Percentiles rank a stretch among this genome's conserved stretches.
Conservation (phyloP, 1,139 yeast species). For the Protomyces lactucae-debilis region DNA sequence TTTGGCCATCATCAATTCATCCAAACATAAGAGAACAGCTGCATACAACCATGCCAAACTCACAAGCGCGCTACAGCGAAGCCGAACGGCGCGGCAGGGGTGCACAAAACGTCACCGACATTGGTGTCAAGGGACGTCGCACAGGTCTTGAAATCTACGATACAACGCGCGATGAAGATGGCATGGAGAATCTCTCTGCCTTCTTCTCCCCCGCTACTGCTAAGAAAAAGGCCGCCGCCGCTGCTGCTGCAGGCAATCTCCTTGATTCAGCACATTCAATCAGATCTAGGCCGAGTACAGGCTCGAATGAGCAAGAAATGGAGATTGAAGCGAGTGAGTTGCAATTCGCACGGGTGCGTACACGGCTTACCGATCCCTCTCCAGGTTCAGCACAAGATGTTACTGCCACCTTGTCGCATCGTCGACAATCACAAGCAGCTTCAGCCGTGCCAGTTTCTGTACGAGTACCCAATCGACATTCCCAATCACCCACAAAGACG, state of each 20-base stretch:
- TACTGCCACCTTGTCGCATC: slow-evolving; percentile 8
- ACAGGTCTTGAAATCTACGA: slow-evolving; percentile 17
- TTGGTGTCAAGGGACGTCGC: slow-evolving; percentile 27
- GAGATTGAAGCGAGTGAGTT: slow-evolving; percentile 22
- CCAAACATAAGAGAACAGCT: background rate
- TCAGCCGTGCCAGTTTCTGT: background rate
- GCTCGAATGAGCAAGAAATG: slow-evolving; percentile 5
- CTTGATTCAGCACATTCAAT: background rate
- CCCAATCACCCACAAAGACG: slow-evolving; percentile 33
- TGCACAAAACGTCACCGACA: slow-evolving; percentile 26
- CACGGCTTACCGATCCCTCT: background rate
- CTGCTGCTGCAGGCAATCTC: background rate
- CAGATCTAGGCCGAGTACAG: background rate
- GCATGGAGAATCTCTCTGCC: slow-evolving; percentile 76
- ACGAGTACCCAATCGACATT: background rate
- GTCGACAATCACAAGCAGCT: slow-evolving; percentile 6
- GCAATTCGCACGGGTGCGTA: background rate
- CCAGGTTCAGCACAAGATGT: slow-evolving; percentile 21
- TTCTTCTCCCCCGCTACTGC: slow-evolving; percentile 49
- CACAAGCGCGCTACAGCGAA: slow-evolving; percentile 21
- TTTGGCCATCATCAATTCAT: too few relatives aligned
- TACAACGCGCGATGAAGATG: slow-evolving; percentile 52
- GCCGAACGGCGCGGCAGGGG: slow-evolving; percentile 25
- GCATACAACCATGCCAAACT: background rate
- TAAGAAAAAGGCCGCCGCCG: slow-evolving; percentile 13